These are phyloP conservation scores for Aphanoascus verrucosus DNA, from an alignment of 2,329 filamentous ascomycete genomes.

Conservation along the genomic window DNA sequence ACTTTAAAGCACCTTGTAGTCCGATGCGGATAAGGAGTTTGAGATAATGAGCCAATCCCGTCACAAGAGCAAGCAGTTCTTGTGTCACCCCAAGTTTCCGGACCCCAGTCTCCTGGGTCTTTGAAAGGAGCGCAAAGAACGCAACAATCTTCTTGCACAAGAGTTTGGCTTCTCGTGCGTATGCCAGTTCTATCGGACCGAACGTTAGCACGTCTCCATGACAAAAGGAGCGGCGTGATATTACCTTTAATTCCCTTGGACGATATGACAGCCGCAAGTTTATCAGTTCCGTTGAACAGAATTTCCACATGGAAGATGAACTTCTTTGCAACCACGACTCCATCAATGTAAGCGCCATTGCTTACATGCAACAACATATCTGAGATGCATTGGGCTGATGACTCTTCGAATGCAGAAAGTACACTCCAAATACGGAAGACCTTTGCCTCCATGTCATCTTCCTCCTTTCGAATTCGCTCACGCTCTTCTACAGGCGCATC, in stretches of 20 bases:
- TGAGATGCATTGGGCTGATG: slow-evolving; percentile 93
- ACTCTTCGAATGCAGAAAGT: slow-evolving; percentile 91
- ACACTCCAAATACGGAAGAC: slow-evolving; percentile 98
- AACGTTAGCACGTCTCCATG: slow-evolving; percentile 13
- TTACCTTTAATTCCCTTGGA: slow-evolving; percentile 63
- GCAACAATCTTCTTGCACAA: slow-evolving; percentile 99
- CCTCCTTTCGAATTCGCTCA: slow-evolving; percentile 66
- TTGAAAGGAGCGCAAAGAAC: slow-evolving; percentile 90
- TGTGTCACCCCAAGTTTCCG: slow-evolving; percentile 92
- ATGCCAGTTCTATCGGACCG: slow-evolving; percentile 60
- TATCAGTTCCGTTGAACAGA: slow-evolving; percentile 78
- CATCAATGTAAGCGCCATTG: slow-evolving; percentile 92
- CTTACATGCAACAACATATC: slow-evolving; percentile 98
- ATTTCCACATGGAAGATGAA: slow-evolving; percentile 96
- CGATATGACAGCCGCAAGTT: slow-evolving; percentile 64
- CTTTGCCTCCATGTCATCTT: slow-evolving; percentile 94
- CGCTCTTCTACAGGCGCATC: slow-evolving; percentile 59
- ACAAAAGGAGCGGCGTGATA: slow-evolving; percentile 16
- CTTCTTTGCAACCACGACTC: slow-evolving; percentile 84
- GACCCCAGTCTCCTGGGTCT: slow-evolving; percentile 83
- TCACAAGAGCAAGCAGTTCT: slow-evolving; percentile 93
- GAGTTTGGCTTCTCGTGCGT: slow-evolving; percentile 90
- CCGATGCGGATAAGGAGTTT: slow-evolving; percentile 97
- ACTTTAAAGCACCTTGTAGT: slow-evolving; percentile 78
- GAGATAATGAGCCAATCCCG: slow-evolving; percentile 89